These are phyloP conservation scores for Alnus glutinosa DNA, from an alignment of 306 rosid species.

Conservation along the genomic window DNA sequence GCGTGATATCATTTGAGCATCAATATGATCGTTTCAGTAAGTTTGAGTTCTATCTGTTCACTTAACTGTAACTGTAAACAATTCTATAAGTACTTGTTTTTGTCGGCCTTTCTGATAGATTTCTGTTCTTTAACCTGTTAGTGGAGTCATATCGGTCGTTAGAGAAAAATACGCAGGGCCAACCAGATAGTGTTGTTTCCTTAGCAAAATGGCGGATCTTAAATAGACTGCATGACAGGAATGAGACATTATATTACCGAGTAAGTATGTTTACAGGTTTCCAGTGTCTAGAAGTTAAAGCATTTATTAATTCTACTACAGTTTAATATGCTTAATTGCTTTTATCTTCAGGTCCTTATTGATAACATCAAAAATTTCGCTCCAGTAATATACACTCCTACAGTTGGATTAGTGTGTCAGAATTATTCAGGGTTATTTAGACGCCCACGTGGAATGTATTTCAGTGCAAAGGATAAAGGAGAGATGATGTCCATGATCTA, in stretches of 20 bases:
- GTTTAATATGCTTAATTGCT: constrained; percentile 23
- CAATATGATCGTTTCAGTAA: constrained; percentile 95
- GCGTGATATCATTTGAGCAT: constrained; percentile 93
- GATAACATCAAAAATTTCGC: constrained; percentile 93
- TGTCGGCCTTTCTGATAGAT: constrained; percentile 1
- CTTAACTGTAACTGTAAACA: constrained; percentile 9
- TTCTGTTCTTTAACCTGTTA: constrained; percentile 33
- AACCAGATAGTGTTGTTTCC: constrained; percentile 63
- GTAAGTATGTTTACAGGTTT: constrained; percentile 49
- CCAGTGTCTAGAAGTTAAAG: constrained; percentile 23
- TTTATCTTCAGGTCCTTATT: constrained; percentile 72
- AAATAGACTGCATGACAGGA: constrained; percentile 95
- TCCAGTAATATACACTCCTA: constrained; percentile 95
- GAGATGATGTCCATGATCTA: constrained; percentile 99
- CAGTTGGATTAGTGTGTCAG: constrained; percentile 95
- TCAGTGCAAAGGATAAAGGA: constrained; percentile 97
- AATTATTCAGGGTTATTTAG: constrained; percentile 94
- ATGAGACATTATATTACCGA: constrained; percentile 92
- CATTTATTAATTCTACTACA: constrained; percentile 16
- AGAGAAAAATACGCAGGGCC: constrained; percentile 87
- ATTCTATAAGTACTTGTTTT: neutral
- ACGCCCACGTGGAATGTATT: constrained; percentile 99
- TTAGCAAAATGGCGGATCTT: constrained; percentile 97
- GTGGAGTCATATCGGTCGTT: constrained; percentile 94
- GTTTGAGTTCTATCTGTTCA: constrained; percentile 29